Evolutionary conservation across 371 early-diverging fungal genomes (phyloP).

Genomic region (Batkoa obscura): DNA sequence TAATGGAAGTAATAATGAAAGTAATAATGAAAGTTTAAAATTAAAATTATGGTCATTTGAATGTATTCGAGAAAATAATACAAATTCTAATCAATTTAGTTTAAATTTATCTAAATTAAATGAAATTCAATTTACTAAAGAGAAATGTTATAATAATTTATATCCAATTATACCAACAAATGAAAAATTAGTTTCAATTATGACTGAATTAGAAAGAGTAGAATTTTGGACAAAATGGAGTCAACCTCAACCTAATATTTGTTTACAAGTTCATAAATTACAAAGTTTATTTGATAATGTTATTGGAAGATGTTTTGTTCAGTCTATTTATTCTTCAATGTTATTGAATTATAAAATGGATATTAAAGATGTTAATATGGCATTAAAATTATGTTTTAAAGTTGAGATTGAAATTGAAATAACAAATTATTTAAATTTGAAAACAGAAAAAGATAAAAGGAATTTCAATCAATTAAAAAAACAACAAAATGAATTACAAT

Average conservation of each 20-base stretch:
- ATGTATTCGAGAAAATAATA: slow-evolving; percentile 4
- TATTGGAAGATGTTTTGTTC: not conserved
- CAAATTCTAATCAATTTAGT: not conserved
- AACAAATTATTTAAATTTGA: slow-evolving; percentile 2
- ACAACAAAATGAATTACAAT: not conserved
- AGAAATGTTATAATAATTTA: not conserved
- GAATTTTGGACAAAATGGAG: slow-evolving; percentile 6
- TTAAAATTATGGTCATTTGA: slow-evolving; percentile 2
- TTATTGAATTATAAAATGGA: not conserved
- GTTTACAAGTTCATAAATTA: not conserved
- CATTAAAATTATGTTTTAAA: not conserved
- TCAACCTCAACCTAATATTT: slow-evolving; percentile 1
- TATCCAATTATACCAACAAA: slow-evolving; percentile 1
- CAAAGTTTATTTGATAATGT: slow-evolving; percentile 1
- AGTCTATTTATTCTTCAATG: not conserved
- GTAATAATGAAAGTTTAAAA: no score
- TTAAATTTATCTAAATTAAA: not conserved
- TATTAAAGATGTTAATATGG: not conserved
- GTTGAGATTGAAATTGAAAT: not conserved
- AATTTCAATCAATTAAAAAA: not conserved
- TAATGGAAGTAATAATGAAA: no score
- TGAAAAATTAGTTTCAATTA: not conserved
- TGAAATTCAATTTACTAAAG: not conserved
- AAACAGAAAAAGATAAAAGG: not conserved
- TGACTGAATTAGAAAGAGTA: not conserved